These are phyloP conservation scores for Discostella pseudostelligera DNA, from an alignment of 108 stramenopile genomes.

Conservation along the genomic window DNA sequence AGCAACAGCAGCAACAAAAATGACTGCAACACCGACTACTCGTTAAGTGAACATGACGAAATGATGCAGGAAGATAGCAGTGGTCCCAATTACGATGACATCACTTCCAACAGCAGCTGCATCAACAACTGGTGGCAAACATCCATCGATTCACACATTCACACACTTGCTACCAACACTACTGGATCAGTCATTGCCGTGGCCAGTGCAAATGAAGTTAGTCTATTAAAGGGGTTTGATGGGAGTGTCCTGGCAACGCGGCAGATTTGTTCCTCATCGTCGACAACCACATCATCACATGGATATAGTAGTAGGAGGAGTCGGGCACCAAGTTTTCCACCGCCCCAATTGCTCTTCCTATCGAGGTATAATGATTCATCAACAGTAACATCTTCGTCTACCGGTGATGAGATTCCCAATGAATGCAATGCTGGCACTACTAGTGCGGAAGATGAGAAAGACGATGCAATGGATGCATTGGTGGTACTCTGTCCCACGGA, in stretches of 20 bases:
- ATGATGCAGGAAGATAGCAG: not conserved
- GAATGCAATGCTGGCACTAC: too few relatives aligned
- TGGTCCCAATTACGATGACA: too few relatives aligned
- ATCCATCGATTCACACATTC: slow-evolving; percentile 46
- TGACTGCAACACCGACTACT: not conserved
- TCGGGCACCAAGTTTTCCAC: too few relatives aligned
- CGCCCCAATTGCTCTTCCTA: slow-evolving; percentile 6
- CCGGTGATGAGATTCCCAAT: too few relatives aligned
- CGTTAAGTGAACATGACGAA: not conserved
- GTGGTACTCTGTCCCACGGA: slow-evolving; percentile 36
- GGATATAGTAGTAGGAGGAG: too few relatives aligned
- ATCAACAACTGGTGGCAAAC: slow-evolving; percentile 14
- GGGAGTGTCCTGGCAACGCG: slow-evolving; percentile 61
- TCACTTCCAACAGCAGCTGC: not conserved
- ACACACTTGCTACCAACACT: slow-evolving; percentile 50
- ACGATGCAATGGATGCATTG: slow-evolving; percentile 37
- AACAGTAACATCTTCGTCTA: slow-evolving; percentile 8
- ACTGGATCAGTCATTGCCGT: slow-evolving; percentile 61
- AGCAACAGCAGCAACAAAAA: not conserved
- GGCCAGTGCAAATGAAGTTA: slow-evolving; percentile 56
- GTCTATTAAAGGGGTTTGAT: slow-evolving; percentile 59
- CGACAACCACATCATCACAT: not conserved
- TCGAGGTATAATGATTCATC: slow-evolving; percentile 1
- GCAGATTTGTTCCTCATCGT: slow-evolving; percentile 32
- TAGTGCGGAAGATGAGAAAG: slow-evolving; percentile 7